Evolutionary conservation across 129 eudicot species (phyloP), one percentile per base, ranked within the genome.

Genomic region (Glebionis coronaria): DNA sequence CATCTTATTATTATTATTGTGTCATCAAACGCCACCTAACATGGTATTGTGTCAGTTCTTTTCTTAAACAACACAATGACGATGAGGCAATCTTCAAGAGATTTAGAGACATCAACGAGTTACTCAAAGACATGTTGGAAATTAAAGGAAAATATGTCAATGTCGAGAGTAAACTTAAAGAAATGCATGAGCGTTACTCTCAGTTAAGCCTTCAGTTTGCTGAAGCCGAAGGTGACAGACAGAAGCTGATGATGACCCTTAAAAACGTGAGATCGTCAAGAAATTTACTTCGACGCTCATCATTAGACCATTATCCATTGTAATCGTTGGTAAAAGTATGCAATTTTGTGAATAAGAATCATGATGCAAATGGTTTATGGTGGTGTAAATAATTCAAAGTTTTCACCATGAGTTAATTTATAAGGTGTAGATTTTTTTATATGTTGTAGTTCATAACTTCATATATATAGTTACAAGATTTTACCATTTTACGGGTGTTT

Each of bases 141-240:
- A 76, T 89, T 70, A 94, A 86, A 79, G 97, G 83, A 55, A 84
- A 75, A 56, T 82, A 87, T 35, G 83, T 73, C 1, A 56, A 79
- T 4, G 74, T 84, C 23, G 99, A 94, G 77, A 79, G 67, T 12
- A 95, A 89, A 77, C 79, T 94, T 16, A 82, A 76, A 52, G 97
- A 89, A 23, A 94, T 94, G 99, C 99, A 89, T 63, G 88, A 89
- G 18, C 80, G 97, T n/a, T 94, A 94, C 78, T 94, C 99, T 70
- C 84, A 82, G 35, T 84, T 94, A 47, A 94, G 99, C 82, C 84
- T 94, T 68, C 95, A 87, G 51, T 87, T 89, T 75, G 99, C 99
- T 5, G 99, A 94, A 72, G 99, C 89, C 1, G 99, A 94, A 89
- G 99, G 99, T 9, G 99, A 94, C 62, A 82, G 99, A 79, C 95